Base-by-base conservation (phyloP, 352 stramenopile genomes). In the Phytophthora vignae region DNA sequence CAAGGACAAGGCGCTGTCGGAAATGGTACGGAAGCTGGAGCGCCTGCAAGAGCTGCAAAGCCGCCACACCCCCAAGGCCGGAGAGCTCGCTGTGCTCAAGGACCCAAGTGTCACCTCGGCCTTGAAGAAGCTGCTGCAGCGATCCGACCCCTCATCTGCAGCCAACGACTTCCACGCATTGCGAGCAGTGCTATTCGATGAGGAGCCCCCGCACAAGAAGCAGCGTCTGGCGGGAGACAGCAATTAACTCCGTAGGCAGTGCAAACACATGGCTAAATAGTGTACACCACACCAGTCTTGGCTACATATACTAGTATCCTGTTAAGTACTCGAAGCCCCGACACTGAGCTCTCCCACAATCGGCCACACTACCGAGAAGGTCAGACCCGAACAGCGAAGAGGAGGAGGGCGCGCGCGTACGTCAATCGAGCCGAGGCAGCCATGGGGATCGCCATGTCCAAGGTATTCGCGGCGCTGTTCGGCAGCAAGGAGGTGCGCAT, bases 401-500 rank as follows among this genome's bases (percentile, higher is more conserved):
- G 40, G 12, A 46, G n/a, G 12, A 48, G 40, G 38, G 40, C 40
- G 40, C 40, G 17, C 10, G 6, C 44, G 44, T 27, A 38, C 8
- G 55, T 63, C n/a, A 21, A 19, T 42, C 36, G 8, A 59, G 29
- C 5, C 29, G 29, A 33, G 29, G 29, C 27, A 60, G 66, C 60
- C 29, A 99, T 99, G 98, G 98, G 98, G 52, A 99, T 99, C 64
- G 83, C 99, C 68, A 94, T 99, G 73, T 99, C 90, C 76, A 95
- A 97, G 80, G 78, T 99, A 44, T 99, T 99, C 74, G 94, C 98
- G 63, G 94, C 85, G 67, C 90, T 99, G 40, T 99, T 99, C 85
- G 98, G 98, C 19, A 98, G 86, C 69, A 99, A 99, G 80, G 98
- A 99, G 82, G 96, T 99, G 40, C 92, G 98, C 70, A 99, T 99